Base-by-base conservation (phyloP, 2,329 filamentous ascomycete species). In the Ophiostoma piceae region DNA sequence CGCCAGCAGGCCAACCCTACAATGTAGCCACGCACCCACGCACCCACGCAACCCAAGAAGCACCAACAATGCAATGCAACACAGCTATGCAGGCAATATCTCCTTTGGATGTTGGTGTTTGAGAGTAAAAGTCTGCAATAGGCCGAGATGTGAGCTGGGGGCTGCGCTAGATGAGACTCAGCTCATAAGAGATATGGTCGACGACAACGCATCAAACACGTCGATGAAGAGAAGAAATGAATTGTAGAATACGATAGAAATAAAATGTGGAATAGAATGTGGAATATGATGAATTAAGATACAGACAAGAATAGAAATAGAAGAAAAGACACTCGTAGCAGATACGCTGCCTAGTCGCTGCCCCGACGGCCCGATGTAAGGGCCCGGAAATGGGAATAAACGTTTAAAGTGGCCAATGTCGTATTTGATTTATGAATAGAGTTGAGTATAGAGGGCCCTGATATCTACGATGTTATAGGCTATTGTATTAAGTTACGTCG, bases 31-130 rank as follows among this genome's bases (percentile, higher is more conserved):
- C 22, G 12, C 54, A 32, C 16, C 22, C 54, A 60, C 29, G 54
- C 54, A 26, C 22, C 22, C 60, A 64, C 60, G 29, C 60, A 64
- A 64, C 60, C 60, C 60, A 64, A 64, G 29, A 64, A 64, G n/a
- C 29, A 64, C 60, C 60, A 37, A 35, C 60, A 64, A 64, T 64
- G 60, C 60, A 64, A 64, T 64, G 60, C 60, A 22, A 62, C 57
- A 62, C 57, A 14, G 57, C 47, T 12, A 57, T 57, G 51, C 51
- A 57, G 22, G 14, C 32, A 32, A 26, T 22, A 22, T 8, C 60
- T 32, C 60, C 29, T 32, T 32, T 37, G 26, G 60, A 7, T 60
- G 29, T 32, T 26, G 54, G 16, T 19, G 43, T 47, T 16, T n/a
- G 19, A 8, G 43, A 47, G 43, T 47, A 47, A 19, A 47, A 47